Evolutionary conservation across 371 early-diverging fungal species (phyloP).

Genomic region (Actinomucor elegans): DNA sequence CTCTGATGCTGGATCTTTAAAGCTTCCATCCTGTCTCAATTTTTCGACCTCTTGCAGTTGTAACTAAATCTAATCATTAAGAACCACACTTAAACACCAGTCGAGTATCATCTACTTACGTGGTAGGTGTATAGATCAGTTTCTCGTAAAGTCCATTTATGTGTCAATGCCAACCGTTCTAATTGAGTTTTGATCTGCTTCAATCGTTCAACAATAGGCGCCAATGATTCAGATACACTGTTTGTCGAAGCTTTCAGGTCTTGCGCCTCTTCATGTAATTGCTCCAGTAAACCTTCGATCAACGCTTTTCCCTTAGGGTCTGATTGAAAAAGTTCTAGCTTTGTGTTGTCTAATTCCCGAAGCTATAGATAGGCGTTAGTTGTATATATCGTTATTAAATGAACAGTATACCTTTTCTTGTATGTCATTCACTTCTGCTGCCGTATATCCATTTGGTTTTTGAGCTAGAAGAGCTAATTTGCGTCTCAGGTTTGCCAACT

Average conservation of each 20-base stretch:
- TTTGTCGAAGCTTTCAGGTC: constrained; percentile 80
- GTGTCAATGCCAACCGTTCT: constrained; percentile 71
- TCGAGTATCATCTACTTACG: constrained; percentile 19
- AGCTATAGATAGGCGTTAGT: constrained; percentile 25
- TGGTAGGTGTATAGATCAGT: constrained; percentile 84
- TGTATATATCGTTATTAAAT: not conserved
- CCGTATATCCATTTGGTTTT: constrained; percentile 41
- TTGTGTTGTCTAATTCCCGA: constrained; percentile 65
- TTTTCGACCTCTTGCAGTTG: constrained; percentile 76
- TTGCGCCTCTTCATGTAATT: constrained; percentile 78
- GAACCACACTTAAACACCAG: not conserved
- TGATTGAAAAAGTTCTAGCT: constrained; percentile 59
- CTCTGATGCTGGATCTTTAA: constrained; percentile 64
- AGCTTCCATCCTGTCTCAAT: constrained; percentile 68
- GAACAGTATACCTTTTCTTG: constrained; percentile 51
- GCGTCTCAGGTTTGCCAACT: constrained; percentile 64
- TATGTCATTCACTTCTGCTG: constrained; percentile 50
- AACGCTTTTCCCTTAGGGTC: constrained; percentile 78
- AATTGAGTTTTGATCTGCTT: constrained; percentile 73
- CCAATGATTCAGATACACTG: constrained; percentile 63
- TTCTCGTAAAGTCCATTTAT: constrained; percentile 83
- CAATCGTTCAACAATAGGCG: constrained; percentile 73
- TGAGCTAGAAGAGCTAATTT: constrained; percentile 56
- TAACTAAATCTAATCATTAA: constrained; percentile 22
- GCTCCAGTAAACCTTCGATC: constrained; percentile 81